Evolutionary conservation across 139 green algal species (phyloP).

Genomic region (Eudorina sp.): DNA sequence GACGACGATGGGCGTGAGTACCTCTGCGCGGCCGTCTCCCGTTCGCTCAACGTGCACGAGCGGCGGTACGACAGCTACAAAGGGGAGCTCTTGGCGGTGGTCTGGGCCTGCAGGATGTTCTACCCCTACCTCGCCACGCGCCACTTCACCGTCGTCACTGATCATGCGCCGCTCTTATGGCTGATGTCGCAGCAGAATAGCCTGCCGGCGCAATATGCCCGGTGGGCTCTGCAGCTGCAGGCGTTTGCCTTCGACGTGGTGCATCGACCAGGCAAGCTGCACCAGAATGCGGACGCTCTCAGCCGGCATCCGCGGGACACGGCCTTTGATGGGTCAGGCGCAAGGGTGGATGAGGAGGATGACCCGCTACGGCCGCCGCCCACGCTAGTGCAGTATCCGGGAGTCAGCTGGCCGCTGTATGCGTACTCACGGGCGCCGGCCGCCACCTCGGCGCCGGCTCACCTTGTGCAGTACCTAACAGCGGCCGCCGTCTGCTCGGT

Average conservation of each 20-base stretch:
- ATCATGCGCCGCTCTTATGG: too few species aligned
- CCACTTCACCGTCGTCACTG: too few species aligned
- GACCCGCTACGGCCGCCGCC: not conserved
- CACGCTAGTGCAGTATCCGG: not conserved
- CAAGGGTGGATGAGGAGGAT: not conserved
- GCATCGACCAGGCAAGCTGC: conserved; percentile 30
- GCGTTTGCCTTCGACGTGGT: conserved; percentile 28
- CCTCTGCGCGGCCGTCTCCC: not conserved
- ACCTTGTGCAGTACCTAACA: too few species aligned
- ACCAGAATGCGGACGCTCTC: conserved; percentile 53
- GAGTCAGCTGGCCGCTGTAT: too few species aligned
- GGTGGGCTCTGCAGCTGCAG: conserved; percentile 53
- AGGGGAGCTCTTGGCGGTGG: too few species aligned
- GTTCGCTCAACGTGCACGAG: not conserved
- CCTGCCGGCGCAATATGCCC: conserved; percentile 56
- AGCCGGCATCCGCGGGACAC: not conserved
- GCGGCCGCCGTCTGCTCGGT: too few species aligned
- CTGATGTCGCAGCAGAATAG: too few species aligned
- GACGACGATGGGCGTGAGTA: conserved; percentile 4
- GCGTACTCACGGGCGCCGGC: too few species aligned
- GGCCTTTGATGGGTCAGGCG: not conserved
- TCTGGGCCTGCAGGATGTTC: too few species aligned
- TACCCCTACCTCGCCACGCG: too few species aligned
- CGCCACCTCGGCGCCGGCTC: too few species aligned
- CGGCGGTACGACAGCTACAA: not conserved